Percentiles rank a stretch among this genome's conserved stretches.
Evolutionary conservation across 2,329 filamentous ascomycete genomes (phyloP).

Genomic region (Rosellinia necatrix): DNA sequence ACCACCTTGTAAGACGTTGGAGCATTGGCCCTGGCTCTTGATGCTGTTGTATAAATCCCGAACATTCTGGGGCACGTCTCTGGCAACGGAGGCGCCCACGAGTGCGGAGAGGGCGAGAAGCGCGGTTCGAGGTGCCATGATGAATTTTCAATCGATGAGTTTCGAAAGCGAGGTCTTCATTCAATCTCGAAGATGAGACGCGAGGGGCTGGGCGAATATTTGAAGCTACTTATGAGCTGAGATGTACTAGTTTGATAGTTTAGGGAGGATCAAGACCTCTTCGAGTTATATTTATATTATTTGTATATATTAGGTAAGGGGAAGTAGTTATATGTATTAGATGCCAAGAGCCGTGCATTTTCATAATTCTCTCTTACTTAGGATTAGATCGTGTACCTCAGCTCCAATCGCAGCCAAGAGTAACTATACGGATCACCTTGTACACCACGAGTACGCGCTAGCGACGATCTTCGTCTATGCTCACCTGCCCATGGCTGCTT

Average conservation of each 20-base stretch:
- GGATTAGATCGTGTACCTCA: background rate
- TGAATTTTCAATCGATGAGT: background rate
- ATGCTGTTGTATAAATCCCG: conserved; percentile 48
- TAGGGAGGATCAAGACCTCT: too few relatives aligned
- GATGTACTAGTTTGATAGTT: too few relatives aligned
- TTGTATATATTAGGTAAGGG: too few relatives aligned
- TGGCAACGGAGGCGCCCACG: conserved; percentile 27
- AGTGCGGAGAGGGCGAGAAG: conserved; percentile 29
- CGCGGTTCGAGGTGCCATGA: conserved; percentile 27
- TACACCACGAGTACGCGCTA: conserved; percentile 2
- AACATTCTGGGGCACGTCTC: conserved; percentile 47
- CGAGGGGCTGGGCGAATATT: too few relatives aligned
- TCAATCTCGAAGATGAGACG: background rate
- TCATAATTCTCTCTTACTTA: background rate
- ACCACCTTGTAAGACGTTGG: conserved; percentile 44
- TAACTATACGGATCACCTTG: too few relatives aligned
- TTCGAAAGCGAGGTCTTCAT: too few relatives aligned
- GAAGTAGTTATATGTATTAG: conserved; percentile 7
- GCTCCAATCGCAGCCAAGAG: background rate
- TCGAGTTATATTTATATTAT: too few relatives aligned
- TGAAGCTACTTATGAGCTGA: too few relatives aligned
- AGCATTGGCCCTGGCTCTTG: conserved; percentile 45
- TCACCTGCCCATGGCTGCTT: background rate
- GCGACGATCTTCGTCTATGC: conserved; percentile 15
- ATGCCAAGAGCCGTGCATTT: background rate